Conservation (phyloP, 1,284 basidiomycete species). For the Microbotryum intermedium region DNA sequence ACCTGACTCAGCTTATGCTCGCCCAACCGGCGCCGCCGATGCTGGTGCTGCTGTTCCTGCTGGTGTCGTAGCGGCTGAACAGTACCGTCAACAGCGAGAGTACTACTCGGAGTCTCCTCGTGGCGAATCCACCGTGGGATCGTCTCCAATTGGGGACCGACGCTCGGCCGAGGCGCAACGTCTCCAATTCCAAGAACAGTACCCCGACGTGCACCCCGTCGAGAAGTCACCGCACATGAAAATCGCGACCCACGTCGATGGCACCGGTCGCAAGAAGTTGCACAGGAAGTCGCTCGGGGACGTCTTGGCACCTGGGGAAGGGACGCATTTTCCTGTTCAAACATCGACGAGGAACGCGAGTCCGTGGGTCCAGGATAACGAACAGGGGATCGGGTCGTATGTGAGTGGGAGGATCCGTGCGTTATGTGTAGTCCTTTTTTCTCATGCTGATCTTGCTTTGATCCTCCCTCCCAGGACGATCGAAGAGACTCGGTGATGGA, state of each 20-base stretch:
- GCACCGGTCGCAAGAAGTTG: conserved; percentile 17
- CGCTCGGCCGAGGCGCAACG: neutral
- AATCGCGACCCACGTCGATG: conserved; percentile 15
- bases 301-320: neutral
- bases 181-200: neutral
- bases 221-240: conserved; percentile 23
- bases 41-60: no score
- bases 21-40: no score
- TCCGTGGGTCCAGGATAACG: neutral
- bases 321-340: neutral
- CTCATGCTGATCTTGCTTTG: neutral
- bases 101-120: no score
- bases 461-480: neutral
- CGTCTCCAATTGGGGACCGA: neutral
- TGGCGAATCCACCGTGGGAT: no score
- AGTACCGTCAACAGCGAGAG: no score
- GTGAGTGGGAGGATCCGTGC: neutral
- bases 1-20: no score
- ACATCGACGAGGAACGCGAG: neutral
- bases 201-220: conserved; percentile 2
- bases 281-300: conserved; percentile 18
- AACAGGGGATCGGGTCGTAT: neutral
- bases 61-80: no score
- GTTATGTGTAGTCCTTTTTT: neutral
- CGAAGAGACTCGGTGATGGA: conserved; percentile 20